These are phyloP conservation scores for Scedosporium dehoogii DNA, from an alignment of 2,329 filamentous ascomycete species.

Conservation along the genomic window DNA sequence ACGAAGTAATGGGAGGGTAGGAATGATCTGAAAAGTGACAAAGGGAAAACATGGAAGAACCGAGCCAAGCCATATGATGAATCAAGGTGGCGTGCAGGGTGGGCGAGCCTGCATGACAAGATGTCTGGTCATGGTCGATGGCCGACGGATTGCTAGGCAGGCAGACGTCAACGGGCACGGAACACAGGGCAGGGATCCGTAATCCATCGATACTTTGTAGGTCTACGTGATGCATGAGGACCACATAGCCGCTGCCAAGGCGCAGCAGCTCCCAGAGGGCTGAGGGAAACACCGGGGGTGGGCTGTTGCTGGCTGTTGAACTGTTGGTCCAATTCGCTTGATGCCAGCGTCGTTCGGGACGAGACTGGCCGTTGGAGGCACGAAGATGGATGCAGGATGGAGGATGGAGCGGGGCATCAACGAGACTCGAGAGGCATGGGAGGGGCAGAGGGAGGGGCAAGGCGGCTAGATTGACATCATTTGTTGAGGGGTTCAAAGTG, in stretches of 20 bases:
- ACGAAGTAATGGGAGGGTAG: slow-evolving; percentile 10
- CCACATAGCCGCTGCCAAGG: background rate
- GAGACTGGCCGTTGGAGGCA: too few species aligned
- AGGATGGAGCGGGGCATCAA: too few species aligned
- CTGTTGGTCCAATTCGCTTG: background rate
- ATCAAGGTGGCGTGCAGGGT: background rate
- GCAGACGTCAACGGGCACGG: background rate
- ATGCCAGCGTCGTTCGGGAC: background rate
- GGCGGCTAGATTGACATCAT: too few species aligned
- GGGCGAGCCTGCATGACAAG: background rate
- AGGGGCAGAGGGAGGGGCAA: too few species aligned
- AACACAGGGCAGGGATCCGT: background rate
- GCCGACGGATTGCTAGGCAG: background rate
- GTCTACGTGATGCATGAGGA: background rate
- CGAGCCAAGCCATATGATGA: slow-evolving; percentile 13
- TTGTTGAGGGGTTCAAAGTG: too few species aligned
- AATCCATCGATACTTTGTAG: background rate
- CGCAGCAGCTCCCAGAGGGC: background rate
- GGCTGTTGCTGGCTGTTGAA: background rate
- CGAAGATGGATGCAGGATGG: too few species aligned
- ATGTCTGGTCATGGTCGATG: background rate
- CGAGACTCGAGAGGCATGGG: too few species aligned
- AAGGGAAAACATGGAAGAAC: slow-evolving; percentile 19
- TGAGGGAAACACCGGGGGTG: background rate
- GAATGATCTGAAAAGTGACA: slow-evolving; percentile 17